These are phyloP conservation scores for Agaricus sinodeliciosus DNA, from an alignment of 768 basidiomycete species.

Conservation along the genomic window DNA sequence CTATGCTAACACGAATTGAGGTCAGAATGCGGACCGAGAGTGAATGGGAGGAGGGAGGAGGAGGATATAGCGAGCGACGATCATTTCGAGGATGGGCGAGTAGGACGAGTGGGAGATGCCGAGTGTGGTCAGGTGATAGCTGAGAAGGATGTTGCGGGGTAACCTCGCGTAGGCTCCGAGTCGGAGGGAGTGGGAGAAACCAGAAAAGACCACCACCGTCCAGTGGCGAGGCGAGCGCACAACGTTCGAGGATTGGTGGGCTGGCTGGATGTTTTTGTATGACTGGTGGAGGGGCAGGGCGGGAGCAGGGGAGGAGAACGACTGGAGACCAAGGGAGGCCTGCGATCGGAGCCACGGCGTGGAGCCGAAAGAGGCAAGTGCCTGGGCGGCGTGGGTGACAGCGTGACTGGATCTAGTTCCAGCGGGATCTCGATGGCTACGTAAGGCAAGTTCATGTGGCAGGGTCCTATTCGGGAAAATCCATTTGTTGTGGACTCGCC, in stretches of 20 bases:
- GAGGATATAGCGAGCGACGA: not conserved
- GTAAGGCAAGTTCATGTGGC: constrained; percentile 8
- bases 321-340: constrained; percentile 1
- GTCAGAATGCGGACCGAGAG: constrained; percentile 4
- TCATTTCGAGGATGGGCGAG: not conserved
- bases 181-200: constrained; percentile 7
- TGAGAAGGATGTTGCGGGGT: constrained; percentile 1
- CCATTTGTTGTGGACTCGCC: not conserved
- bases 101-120: not conserved
- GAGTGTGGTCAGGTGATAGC: constrained; percentile 2
- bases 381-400: constrained; percentile 9
- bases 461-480: constrained; percentile 2
- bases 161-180: constrained; percentile 10
- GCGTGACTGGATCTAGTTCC: constrained; percentile 1
- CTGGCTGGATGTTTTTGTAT: too few species aligned
- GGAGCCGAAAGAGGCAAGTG: constrained; percentile 5
- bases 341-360: constrained; percentile 4
- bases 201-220: not conserved
- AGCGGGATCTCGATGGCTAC: constrained; percentile 5
- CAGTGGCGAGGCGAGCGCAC: too few species aligned
- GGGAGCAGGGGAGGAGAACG: not conserved
- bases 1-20: constrained; percentile 5
- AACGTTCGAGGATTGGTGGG: too few species aligned
- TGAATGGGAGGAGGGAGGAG: not conserved
- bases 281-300: not conserved